These are phyloP conservation scores for Immersiporthe knoxdaviesiana DNA, from an alignment of 2,329 filamentous ascomycete species.

Conservation along the genomic window DNA sequence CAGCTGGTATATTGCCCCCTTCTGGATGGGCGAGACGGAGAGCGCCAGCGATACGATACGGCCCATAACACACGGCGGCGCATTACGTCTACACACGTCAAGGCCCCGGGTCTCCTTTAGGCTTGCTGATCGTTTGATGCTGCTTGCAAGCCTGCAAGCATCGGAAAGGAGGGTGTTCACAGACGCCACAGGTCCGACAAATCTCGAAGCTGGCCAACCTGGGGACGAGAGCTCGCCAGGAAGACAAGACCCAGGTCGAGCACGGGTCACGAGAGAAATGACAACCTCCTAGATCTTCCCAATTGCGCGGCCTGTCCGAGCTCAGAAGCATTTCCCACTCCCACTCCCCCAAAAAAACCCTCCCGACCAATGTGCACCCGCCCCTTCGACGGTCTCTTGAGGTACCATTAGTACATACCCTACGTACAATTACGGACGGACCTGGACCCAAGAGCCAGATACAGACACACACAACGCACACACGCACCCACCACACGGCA, in stretches of 20 bases:
- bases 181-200: neutral
- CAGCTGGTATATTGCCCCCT: neutral
- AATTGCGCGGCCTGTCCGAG: constrained; percentile 9
- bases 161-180: neutral
- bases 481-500: neutral
- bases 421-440: neutral
- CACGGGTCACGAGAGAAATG: constrained; percentile 7
- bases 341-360: neutral
- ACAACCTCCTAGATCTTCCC: neutral
- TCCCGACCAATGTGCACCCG: neutral
- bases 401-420: neutral
- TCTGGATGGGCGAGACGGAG: constrained; percentile 1
- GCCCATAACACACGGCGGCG: neutral
- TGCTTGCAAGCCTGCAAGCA: neutral
- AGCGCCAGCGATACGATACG: constrained; percentile 4
- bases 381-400: neutral
- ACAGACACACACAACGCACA: neutral
- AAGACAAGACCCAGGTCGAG: constrained; percentile 4
- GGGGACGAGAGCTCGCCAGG: neutral
- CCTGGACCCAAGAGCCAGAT: neutral
- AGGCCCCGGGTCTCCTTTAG: neutral
- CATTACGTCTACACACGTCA: neutral
- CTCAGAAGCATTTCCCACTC: neutral
- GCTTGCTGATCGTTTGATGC: neutral
- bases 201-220: neutral